A percentile compares a stretch with the other conserved stretches of the same genome.
These are phyloP conservation scores for Orbilia quercus DNA, from an alignment of 2,329 filamentous ascomycete genomes.

Conservation along the genomic window DNA sequence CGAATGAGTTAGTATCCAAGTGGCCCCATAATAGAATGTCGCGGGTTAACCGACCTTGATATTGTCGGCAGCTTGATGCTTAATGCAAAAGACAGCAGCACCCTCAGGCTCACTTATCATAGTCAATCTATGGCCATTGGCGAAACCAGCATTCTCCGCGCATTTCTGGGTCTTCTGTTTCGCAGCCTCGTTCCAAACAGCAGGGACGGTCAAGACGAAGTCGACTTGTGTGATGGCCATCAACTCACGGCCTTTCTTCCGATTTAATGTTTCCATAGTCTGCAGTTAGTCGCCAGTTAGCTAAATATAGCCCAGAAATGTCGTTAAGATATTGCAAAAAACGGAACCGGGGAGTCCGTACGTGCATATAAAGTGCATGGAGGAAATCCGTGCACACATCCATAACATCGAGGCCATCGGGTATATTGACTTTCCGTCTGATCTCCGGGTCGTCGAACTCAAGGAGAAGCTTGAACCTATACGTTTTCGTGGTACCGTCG, in stretches of 20 bases:
- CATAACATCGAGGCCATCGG: conserved; percentile 54
- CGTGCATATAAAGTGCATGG: conserved; percentile 55
- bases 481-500: neutral
- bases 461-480: conserved; percentile 57
- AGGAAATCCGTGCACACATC: conserved; percentile 58
- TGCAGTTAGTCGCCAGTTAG: neutral
- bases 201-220: conserved; percentile 82
- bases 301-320: neutral
- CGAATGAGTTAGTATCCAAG: conserved; percentile 19
- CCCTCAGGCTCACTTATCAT: conserved; percentile 55
- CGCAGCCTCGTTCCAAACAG: conserved; percentile 83
- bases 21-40: neutral
- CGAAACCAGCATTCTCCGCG: conserved; percentile 51
- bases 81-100: conserved; percentile 53
- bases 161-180: conserved; percentile 65
- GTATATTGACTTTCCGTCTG: conserved; percentile 54
- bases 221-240: conserved; percentile 67
- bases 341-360: conserved; percentile 10
- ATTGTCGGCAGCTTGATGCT: conserved; percentile 51
- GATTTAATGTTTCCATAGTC: conserved; percentile 50
- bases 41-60: conserved; percentile 25
- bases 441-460: conserved; percentile 56
- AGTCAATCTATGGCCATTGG: conserved; percentile 53
- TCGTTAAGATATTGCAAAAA: neutral
- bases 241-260: conserved; percentile 43